phyloP scores from a whole-genome alignment of 148 eudicot genomes.

The Rhododendron ferrugineum region DNA sequence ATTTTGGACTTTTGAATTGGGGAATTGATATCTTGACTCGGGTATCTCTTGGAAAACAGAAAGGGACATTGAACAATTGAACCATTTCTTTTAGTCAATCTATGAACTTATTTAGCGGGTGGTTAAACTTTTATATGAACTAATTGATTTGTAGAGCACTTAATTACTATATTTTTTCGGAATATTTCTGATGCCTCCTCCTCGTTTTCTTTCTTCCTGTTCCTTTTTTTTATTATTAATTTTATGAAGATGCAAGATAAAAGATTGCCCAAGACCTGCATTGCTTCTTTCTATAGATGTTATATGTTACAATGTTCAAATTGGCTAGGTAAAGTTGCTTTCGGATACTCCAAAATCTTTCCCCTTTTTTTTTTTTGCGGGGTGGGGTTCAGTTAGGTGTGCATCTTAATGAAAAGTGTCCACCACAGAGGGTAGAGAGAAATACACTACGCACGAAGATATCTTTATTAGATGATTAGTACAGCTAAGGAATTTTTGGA shows the following conservation, averaged over 20 bases:
- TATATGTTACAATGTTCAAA: background rate
- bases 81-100: background rate
- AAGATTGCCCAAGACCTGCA: background rate
- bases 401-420: background rate
- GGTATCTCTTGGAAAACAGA: background rate
- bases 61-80: background rate
- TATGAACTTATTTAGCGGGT: background rate
- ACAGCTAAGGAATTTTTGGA: background rate
- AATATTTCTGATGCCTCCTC: background rate
- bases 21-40: background rate
- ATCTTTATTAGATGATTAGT: background rate
- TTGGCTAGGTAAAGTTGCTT: background rate
- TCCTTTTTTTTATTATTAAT: background rate
- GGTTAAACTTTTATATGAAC: background rate
- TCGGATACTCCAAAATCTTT: background rate
- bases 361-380: too few species aligned
- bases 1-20: background rate
- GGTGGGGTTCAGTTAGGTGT: background rate
- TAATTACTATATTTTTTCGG: background rate
- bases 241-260: background rate
- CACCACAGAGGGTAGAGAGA: background rate
- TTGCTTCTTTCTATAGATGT: background rate
- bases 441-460: too few species aligned
- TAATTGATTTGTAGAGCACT: background rate
- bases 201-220: background rate